Percentiles rank a stretch among this genome's conserved stretches.
phyloP scores from a whole-genome alignment of 139 green algal genomes.

The Deuterostichococcus epilithicus region DNA sequence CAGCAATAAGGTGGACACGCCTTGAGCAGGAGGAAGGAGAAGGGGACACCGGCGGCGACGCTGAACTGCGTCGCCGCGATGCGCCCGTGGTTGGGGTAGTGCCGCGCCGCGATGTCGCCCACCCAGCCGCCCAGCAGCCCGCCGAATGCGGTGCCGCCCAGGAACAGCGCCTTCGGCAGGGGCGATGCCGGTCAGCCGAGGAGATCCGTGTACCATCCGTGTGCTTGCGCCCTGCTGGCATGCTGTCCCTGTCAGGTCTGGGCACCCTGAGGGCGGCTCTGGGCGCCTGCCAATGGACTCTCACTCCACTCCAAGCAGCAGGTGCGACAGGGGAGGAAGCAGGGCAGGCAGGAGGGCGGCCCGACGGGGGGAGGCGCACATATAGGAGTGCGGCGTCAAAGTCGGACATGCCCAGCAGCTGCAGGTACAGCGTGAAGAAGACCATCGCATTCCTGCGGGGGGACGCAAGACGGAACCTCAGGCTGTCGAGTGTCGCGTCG shows the following conservation, averaged over 20 bases:
- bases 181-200: neutral
- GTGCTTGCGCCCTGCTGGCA: no score
- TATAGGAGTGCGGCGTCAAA: slow-evolving; percentile 11
- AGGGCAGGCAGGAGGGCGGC: no score
- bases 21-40: neutral
- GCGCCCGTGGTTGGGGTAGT: slow-evolving; percentile 51
- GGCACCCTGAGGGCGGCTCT: no score
- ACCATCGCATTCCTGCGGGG: slow-evolving; percentile 18
- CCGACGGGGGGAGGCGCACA: slow-evolving; percentile 26
- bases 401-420: slow-evolving; percentile 52
- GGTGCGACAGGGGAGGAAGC: no score
- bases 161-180: neutral
- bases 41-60: slow-evolving; percentile 23
- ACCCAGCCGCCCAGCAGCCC: slow-evolving; percentile 62
- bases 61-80: slow-evolving; percentile 60
- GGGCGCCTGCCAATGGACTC: no score
- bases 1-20: no score
- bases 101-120: slow-evolving; percentile 50
- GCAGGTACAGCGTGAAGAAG: slow-evolving; percentile 54
- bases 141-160: slow-evolving; percentile 43
- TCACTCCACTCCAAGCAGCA: no score
- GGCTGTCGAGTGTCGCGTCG: no score
- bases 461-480: no score
- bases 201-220: no score
- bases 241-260: neutral